Base-by-base conservation (phyloP, 2,329 filamentous ascomycete species). In the Diplodia scrobiculata region DNA sequence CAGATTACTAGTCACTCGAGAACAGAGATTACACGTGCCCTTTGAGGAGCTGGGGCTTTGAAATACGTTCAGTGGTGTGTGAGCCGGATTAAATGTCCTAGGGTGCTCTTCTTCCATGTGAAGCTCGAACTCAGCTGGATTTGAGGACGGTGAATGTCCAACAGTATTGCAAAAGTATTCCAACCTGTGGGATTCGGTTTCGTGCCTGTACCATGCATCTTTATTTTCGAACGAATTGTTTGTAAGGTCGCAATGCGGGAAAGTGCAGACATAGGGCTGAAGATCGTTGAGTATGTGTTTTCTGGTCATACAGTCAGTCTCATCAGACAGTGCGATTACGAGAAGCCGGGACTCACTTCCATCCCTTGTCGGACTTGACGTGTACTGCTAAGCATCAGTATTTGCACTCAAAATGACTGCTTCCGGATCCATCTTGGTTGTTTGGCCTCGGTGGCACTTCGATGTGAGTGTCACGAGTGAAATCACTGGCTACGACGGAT, bases 261-360 rank as follows among this genome's bases (percentile, higher is more conserved):
- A 68, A 14, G 68, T 67, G 25, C 67, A 69, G 19, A 69, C 19
- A 32, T 69, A 69, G 4, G 68, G 67, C 29, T 66, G 25, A 10
- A 69, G 65, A 32, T 69, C 68, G 32, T 53, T 36, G 32, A 69
- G 66, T 14, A 68, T 62, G 38, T 69, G 68, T 19, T 53, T 60
- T 19, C 67, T 67, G 27, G 11, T 17, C 14, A n/a, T 17, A 27
- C 21, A 41, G 13, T n/a, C 3, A 41, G 38, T 27, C 11, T 7
- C n/a, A 32, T 9, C 7, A 9, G 29, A 32, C 7, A 9, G 29
- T 9, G 29, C 7, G 29, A 32, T 9, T 32, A 32, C 29, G 29
- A 32, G 29, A 32, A 32, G 29, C 29, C 38, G 48, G 29, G n/a
- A 53, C 50, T 45, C 25, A 64, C 60, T 64, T 64, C 60, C 60